These are phyloP conservation scores for Fusarium goolgardi DNA, from an alignment of 2,329 filamentous ascomycete species.

Conservation along the genomic window DNA sequence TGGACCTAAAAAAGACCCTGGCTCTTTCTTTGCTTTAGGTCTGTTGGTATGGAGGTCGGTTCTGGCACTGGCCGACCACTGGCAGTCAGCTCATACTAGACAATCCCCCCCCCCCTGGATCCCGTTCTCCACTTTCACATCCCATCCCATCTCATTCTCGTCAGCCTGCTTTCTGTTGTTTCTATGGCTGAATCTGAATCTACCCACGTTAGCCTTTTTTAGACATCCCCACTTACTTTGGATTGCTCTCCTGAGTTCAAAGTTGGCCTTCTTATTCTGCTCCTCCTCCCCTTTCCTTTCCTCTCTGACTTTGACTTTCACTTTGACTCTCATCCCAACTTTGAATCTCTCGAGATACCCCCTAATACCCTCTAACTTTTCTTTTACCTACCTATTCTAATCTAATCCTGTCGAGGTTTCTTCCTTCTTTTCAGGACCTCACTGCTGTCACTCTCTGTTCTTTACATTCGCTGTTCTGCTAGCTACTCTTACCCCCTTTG, in stretches of 20 bases:
- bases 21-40: not conserved
- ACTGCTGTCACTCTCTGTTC: slow-evolving; percentile 40
- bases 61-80: not conserved
- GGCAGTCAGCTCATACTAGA: not conserved
- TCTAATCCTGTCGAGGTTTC: slow-evolving; percentile 45
- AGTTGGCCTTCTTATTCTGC: slow-evolving; percentile 22
- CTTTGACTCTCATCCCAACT: slow-evolving; percentile 28
- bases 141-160: slow-evolving; percentile 19
- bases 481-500: slow-evolving; percentile 26
- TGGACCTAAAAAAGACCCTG: slow-evolving; percentile 23
- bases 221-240: slow-evolving; percentile 41
- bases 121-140: slow-evolving; percentile 29
- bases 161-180: slow-evolving; percentile 18
- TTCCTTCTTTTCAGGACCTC: slow-evolving; percentile 42
- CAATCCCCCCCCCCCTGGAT: slow-evolving; percentile 11
- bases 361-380: slow-evolving; percentile 13
- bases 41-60: not conserved
- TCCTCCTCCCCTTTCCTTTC: slow-evolving; percentile 13
- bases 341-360: slow-evolving; percentile 41
- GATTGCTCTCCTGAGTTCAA: slow-evolving; percentile 41
- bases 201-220: slow-evolving; percentile 49
- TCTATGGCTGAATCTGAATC: slow-evolving; percentile 33
- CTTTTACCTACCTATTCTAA: slow-evolving; percentile 34
- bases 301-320: slow-evolving; percentile 28
- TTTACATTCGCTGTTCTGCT: slow-evolving; percentile 39